Evolutionary conservation across 306 rosid species (phyloP).

Genomic region (Inga oerstediana): DNA sequence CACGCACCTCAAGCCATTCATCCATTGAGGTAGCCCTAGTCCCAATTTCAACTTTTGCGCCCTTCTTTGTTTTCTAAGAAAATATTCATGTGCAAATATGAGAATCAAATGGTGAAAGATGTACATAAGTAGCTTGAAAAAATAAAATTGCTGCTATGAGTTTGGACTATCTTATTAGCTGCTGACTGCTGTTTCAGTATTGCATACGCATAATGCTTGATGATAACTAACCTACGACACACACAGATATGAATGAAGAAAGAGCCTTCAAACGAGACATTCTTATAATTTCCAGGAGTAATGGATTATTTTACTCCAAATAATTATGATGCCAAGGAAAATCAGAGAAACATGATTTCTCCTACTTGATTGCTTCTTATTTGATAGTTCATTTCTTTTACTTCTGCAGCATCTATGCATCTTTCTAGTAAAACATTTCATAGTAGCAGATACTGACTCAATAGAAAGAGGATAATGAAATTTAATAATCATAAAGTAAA

Average conservation of each 20-base stretch:
- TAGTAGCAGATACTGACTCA: background rate
- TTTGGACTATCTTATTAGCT: background rate
- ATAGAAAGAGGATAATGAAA: background rate
- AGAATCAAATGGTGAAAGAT: conserved; percentile 14
- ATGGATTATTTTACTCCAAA: conserved; percentile 8
- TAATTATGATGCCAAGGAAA: background rate
- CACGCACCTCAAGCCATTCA: conserved; percentile 93
- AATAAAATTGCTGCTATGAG: background rate
- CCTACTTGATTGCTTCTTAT: background rate
- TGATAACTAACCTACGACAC: background rate
- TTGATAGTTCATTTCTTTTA: background rate
- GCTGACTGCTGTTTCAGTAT: background rate
- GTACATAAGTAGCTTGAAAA: conserved; percentile 18
- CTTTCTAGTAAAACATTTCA: background rate
- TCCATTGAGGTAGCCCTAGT: conserved; percentile 74
- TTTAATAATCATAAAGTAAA: background rate
- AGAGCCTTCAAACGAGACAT: background rate
- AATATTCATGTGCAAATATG: conserved; percentile 28
- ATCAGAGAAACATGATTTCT: conserved; percentile 7
- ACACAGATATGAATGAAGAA: background rate
- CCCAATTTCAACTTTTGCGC: conserved; percentile 94
- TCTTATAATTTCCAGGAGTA: background rate
- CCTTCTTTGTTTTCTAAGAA: conserved; percentile 81
- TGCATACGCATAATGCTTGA: background rate
- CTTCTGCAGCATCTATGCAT: background rate